Conservation (phyloP, 371 early-diverging fungal species). For the Apophysomyces elegans region DNA sequence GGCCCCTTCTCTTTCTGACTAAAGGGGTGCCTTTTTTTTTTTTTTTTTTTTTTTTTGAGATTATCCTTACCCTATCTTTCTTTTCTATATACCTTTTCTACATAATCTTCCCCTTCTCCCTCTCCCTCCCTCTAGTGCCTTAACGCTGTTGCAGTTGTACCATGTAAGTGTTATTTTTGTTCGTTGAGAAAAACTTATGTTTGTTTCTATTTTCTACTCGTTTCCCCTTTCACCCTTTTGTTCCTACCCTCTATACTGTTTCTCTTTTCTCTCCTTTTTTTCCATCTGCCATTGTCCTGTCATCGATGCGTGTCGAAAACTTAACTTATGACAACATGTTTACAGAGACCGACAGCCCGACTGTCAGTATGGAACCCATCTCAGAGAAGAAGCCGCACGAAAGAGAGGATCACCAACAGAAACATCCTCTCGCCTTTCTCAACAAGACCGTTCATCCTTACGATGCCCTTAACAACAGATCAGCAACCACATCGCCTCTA, state of each 20-base stretch:
- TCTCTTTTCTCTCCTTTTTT: neutral
- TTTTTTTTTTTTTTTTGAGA: neutral
- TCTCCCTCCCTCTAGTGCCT: neutral
- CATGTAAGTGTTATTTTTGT: neutral
- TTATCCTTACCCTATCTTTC: neutral
- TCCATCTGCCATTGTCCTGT: conserved; percentile 7
- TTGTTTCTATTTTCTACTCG: conserved; percentile 7
- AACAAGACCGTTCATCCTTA: neutral
- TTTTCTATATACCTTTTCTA: neutral
- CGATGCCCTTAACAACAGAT: conserved; percentile 8
- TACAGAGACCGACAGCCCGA: conserved; percentile 8
- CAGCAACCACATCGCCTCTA: conserved; percentile 11
- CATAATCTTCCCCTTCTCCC: neutral
- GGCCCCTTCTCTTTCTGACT: conserved; percentile 1
- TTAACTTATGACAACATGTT: conserved; percentile 7
- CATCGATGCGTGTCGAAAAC: conserved; percentile 10
- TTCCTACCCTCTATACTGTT: neutral
- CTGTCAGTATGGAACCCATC: conserved; percentile 9
- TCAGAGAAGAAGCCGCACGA: conserved; percentile 8
- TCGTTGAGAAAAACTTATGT: neutral
- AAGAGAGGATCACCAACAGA: conserved; percentile 8
- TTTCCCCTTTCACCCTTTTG: conserved; percentile 3
- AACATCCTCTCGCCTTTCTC: conserved; percentile 7
- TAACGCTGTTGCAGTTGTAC: conserved; percentile 1
- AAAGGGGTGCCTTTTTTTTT: neutral